Conservation (phyloP, 2,329 filamentous ascomycete species). For the Colletotrichum neosansevieriae region DNA sequence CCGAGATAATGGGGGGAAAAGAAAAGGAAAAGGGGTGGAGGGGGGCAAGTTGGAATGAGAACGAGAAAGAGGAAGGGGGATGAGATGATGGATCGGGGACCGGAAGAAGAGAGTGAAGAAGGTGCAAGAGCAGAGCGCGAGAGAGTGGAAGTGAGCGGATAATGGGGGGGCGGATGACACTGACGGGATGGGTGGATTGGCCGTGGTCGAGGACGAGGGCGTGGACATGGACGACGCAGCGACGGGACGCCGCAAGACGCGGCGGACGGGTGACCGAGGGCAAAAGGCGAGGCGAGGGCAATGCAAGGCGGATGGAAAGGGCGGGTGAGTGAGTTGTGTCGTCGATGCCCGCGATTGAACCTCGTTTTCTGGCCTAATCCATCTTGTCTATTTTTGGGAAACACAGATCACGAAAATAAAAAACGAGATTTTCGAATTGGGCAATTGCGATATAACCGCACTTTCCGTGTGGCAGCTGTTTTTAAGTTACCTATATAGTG, state of each 20-base stretch:
- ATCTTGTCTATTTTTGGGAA: no score
- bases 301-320: conserved; percentile 7
- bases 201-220: neutral
- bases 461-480: neutral
- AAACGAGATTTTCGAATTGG: neutral
- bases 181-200: conserved; percentile 18
- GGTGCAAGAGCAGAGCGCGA: neutral
- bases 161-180: conserved; percentile 11
- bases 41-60: neutral
- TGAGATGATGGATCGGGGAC: conserved; percentile 12
- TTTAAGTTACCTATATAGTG: neutral
- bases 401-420: no score
- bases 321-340: neutral
- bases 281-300: conserved; percentile 1
- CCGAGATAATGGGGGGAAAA: neutral
- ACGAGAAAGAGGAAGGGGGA: conserved; percentile 14
- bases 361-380: neutral
- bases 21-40: neutral
- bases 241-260: neutral
- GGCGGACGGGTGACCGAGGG: conserved; percentile 4
- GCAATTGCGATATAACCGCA: neutral
- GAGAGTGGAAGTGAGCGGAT: conserved; percentile 10
- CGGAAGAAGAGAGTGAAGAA: neutral
- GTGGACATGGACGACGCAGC: neutral
- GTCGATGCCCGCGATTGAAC: conserved; percentile 4